Base-by-base conservation (phyloP, 371 early-diverging fungal species). In the Lichtheimia hyalospora region DNA sequence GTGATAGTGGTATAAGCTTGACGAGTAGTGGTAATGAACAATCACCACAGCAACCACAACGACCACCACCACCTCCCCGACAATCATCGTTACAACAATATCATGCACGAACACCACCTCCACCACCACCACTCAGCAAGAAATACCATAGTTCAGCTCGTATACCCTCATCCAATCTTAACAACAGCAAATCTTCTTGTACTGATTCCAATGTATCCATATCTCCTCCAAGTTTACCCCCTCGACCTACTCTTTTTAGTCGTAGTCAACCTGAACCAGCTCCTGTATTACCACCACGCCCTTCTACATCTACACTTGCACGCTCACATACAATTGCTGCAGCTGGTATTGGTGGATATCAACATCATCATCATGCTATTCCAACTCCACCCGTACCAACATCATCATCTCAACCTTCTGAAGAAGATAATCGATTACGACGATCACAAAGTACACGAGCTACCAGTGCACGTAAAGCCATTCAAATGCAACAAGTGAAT, bases 41-140 rank as follows among this genome's bases (percentile, higher is more conserved):
- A 51, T 27, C 50, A 56, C 20, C 51, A 18, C 6, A 42, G 56
- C 28, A 61, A 54, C 34, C 25, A 18, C 44, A 16, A 3, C 43
- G 12, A 23, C 49, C 63, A 15, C 58, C 60, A 20, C 60, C 57
- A 49, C 61, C 64, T 3, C 42, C 34, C 52, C 48, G 23, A 6
- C 34, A 34, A 34, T 34, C 34, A 34, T 34, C 34, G 2, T 10
- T 34, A 34, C 34, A 34, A 8, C 34, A 10, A 34, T 34, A 8
- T 34, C 34, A 34, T 34, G 34, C 46, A 52, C 34, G 49, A 16
- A 68, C 67, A 4, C 79, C 73, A 2, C 73, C 75, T 13, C 73
- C 75, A 0, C 75, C 75, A 7, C 75, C 75, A 13, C 74, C 77
- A 12, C 73, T 73, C 0, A 74, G 73, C 43, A 73, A 66, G 57